Evolutionary conservation across 2,329 filamentous ascomycete species (phyloP).

Genomic region (Colletotrichum tofieldiae): DNA sequence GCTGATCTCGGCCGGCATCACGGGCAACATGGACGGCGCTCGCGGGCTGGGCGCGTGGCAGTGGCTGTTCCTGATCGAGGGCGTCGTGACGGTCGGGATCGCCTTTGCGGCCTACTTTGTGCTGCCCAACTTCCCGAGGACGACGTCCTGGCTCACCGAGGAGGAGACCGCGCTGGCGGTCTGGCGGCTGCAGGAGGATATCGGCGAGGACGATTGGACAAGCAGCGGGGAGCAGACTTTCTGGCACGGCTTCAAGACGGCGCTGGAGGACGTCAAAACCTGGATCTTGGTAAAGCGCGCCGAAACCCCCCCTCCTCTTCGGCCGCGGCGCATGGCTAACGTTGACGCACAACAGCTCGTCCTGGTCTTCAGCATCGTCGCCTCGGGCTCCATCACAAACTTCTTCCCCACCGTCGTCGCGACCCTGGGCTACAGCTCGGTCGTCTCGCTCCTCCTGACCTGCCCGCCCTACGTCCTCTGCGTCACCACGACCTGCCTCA

Average conservation of each 20-base stretch:
- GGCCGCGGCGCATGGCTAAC: background rate
- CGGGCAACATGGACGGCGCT: conserved; percentile 73
- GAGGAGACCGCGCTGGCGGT: conserved; percentile 67
- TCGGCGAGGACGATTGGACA: conserved; percentile 76
- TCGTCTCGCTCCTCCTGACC: conserved; percentile 74
- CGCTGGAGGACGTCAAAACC: conserved; percentile 72
- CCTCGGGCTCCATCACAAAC: conserved; percentile 74
- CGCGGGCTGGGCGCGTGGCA: conserved; percentile 74
- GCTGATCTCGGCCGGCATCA: conserved; percentile 76
- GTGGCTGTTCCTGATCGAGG: conserved; percentile 81
- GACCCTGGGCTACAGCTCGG: conserved; percentile 75
- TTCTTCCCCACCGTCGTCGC: conserved; percentile 81
- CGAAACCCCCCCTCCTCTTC: background rate
- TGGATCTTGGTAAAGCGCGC: conserved; percentile 65
- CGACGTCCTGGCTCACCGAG: conserved; percentile 45
- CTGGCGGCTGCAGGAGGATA: conserved; percentile 76
- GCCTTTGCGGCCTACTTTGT: conserved; percentile 72
- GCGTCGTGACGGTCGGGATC: conserved; percentile 74
- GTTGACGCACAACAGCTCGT: conserved; percentile 57
- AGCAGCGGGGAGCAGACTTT: conserved; percentile 70
- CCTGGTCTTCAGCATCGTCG: conserved; percentile 71
- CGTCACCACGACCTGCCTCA: conserved; percentile 73
- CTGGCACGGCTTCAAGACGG: conserved; percentile 68
- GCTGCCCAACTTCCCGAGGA: conserved; percentile 76
- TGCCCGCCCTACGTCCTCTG: conserved; percentile 77